These are phyloP conservation scores for Blastomyces emzantsi DNA, from an alignment of 2,329 filamentous ascomycete species.

Conservation along the genomic window DNA sequence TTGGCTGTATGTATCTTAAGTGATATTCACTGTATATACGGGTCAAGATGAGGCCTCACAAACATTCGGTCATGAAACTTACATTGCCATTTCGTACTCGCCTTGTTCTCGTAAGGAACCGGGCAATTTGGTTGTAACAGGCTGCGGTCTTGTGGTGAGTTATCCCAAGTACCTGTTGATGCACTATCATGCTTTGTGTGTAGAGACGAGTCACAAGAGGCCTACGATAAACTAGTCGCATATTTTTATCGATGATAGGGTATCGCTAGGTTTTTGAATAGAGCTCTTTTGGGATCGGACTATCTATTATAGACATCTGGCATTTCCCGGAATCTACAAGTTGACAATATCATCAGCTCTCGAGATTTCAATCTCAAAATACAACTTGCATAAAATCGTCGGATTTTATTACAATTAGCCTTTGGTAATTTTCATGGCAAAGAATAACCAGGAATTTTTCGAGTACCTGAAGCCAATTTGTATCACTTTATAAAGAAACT, in stretches of 20 bases:
- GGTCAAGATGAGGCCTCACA: not conserved
- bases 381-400: not conserved
- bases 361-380: not conserved
- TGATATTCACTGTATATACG: not conserved
- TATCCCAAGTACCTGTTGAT: not conserved
- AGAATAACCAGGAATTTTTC: too few relatives aligned
- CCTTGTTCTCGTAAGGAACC: not conserved
- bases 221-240: not conserved
- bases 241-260: not conserved
- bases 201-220: not conserved
- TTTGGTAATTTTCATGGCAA: too few relatives aligned
- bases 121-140: not conserved
- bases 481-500: not conserved
- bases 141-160: not conserved
- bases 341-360: not conserved
- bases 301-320: not conserved
- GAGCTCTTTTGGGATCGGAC: not conserved
- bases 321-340: not conserved
- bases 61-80: not conserved
- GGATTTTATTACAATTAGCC: not conserved
- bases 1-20: not conserved
- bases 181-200: not conserved
- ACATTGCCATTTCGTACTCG: not conserved
- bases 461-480: not conserved
- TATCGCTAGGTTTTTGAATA: not conserved